Percentiles rank a stretch among this genome's conserved stretches.
These are phyloP conservation scores for Boletus subparvulus DNA, from an alignment of 768 basidiomycete species.

Conservation along the genomic window DNA sequence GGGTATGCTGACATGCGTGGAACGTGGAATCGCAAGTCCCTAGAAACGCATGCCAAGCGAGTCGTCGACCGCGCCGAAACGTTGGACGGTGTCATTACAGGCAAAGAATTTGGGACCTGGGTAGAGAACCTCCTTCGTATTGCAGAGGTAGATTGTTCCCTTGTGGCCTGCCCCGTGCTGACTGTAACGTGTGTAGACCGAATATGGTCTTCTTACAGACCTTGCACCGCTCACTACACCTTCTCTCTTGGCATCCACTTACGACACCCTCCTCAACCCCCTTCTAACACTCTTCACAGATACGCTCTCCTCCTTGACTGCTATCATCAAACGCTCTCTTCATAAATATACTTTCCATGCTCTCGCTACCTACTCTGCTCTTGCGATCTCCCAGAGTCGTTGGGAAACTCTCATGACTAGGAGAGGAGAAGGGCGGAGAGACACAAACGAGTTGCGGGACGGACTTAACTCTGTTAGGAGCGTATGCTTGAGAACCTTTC, in stretches of 20 bases:
- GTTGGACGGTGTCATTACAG: slow-evolving; percentile 61
- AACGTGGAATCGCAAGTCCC: slow-evolving; percentile 69
- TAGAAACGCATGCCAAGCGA: slow-evolving; percentile 69
- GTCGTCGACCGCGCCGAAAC: slow-evolving; percentile 70
- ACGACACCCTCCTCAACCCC: slow-evolving; percentile 59
- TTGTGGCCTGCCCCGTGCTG: neutral
- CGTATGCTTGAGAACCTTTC: slow-evolving; percentile 78
- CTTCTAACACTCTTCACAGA: slow-evolving; percentile 63
- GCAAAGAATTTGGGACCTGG: slow-evolving; percentile 72
- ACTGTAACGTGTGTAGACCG: slow-evolving; percentile 44
- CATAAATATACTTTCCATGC: slow-evolving; percentile 81
- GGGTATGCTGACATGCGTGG: slow-evolving; percentile 89
- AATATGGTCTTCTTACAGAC: slow-evolving; percentile 62
- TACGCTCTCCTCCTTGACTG: slow-evolving; percentile 60
- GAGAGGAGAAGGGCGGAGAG: slow-evolving; percentile 45
- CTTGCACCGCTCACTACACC: slow-evolving; percentile 60
- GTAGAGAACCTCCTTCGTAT: slow-evolving; percentile 62
- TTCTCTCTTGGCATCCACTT: slow-evolving; percentile 55
- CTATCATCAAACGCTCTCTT: slow-evolving; percentile 72
- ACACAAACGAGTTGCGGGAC: slow-evolving; percentile 71
- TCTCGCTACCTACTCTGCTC: slow-evolving; percentile 61
- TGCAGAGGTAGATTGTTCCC: slow-evolving; percentile 51
- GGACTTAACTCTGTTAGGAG: slow-evolving; percentile 61
- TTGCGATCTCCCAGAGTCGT: slow-evolving; percentile 53
- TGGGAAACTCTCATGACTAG: slow-evolving; percentile 68